phyloP scores from a whole-genome alignment of 148 eudicot genomes.

The Polygonum aviculare region DNA sequence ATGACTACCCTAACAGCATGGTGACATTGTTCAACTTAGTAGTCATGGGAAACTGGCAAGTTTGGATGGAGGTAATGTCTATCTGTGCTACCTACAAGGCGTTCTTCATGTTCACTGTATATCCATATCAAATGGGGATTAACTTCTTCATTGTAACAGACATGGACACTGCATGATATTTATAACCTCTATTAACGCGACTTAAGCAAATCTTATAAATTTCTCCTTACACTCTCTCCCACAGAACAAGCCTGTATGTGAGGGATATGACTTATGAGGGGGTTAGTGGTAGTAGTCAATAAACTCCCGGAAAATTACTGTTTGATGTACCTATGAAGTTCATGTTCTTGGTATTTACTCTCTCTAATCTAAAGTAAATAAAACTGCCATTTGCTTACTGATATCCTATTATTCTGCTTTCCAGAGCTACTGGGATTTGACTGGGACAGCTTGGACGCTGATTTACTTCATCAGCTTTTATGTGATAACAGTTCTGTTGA shows the following conservation, averaged over 20 bases:
- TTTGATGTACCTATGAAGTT: background rate
- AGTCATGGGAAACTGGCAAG: slow-evolving; percentile 93
- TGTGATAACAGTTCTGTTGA: slow-evolving; percentile 69
- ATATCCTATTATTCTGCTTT: slow-evolving; percentile 17
- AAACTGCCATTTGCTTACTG: slow-evolving; percentile 6
- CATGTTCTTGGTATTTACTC: background rate
- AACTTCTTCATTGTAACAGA: background rate
- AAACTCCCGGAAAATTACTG: background rate
- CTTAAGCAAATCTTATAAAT: background rate
- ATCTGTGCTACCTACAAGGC: background rate
- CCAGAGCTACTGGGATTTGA: slow-evolving; percentile 78
- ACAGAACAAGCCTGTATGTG: background rate
- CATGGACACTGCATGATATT: background rate
- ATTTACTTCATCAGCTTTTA: slow-evolving; percentile 88
- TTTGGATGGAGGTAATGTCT: slow-evolving; percentile 85
- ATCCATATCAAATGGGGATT: background rate
- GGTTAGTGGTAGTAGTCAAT: background rate
- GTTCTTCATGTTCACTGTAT: background rate
- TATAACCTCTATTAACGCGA: background rate
- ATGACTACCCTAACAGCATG: slow-evolving; percentile 98
- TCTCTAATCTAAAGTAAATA: background rate
- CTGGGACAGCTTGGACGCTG: slow-evolving; percentile 60
- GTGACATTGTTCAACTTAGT: slow-evolving; percentile 89
- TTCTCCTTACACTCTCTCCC: background rate
- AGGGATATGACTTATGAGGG: background rate